Percentiles rank a stretch among this genome's conserved stretches.
Conservation (phyloP, 2,329 filamentous ascomycete genomes). For the Arthrinium puccinioides region DNA sequence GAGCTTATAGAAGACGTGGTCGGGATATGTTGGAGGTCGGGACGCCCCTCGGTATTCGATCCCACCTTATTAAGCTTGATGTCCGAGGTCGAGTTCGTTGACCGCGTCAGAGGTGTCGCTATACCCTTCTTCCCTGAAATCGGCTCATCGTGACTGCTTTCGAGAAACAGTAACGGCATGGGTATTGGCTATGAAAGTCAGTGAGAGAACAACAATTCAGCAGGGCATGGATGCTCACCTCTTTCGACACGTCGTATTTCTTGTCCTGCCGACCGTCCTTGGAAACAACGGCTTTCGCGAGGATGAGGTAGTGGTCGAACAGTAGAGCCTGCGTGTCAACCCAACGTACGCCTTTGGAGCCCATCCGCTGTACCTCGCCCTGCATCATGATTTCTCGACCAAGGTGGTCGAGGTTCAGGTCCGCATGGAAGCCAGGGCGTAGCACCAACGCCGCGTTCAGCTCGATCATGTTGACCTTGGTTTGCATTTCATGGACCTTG, state of each 20-base stretch:
- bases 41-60: constrained; percentile 43
- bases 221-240: constrained; percentile 44
- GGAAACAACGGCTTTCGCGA: constrained; percentile 71
- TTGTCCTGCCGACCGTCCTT: constrained; percentile 67
- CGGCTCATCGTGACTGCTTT: constrained; percentile 87
- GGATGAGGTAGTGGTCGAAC: constrained; percentile 93
- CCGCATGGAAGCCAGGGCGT: constrained; percentile 78
- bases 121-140: constrained; percentile 78
- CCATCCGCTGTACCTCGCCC: constrained; percentile 83
- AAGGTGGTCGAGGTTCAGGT: constrained; percentile 90
- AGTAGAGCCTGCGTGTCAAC: constrained; percentile 89
- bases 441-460: constrained; percentile 77
- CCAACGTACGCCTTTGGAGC: constrained; percentile 84
- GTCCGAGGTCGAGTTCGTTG: constrained; percentile 54
- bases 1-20: constrained; percentile 61
- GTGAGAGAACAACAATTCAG: neutral
- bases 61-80: constrained; percentile 50
- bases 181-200: constrained; percentile 63
- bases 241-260: constrained; percentile 90
- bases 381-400: constrained; percentile 84
- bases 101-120: constrained; percentile 50
- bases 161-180: constrained; percentile 89
- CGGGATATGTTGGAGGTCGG: constrained; percentile 58
- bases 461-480: constrained; percentile 84
- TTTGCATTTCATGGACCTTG: constrained; percentile 85